Percentiles rank a stretch among this genome's conserved stretches.
phyloP scores from a whole-genome alignment of 75 land plant genomes.

The Pinus tabuliformis region DNA sequence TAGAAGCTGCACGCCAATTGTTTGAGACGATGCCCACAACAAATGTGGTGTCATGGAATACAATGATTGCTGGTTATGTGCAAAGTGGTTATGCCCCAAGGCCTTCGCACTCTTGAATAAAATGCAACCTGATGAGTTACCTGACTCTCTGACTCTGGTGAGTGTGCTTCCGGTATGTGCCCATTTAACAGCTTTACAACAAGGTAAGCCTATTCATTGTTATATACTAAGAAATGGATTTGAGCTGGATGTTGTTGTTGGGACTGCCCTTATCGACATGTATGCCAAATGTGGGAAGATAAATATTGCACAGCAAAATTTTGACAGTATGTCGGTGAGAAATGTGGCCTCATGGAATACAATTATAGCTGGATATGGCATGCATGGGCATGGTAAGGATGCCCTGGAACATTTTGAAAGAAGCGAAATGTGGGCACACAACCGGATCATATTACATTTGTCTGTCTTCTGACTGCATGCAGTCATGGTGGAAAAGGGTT shows the following conservation, averaged over 20 bases:
- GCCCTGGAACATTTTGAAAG: slow-evolving; percentile 37
- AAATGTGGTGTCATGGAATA: slow-evolving; percentile 55
- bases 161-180: slow-evolving; percentile 53
- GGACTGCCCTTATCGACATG: slow-evolving; percentile 44
- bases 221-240: slow-evolving; percentile 36
- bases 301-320: slow-evolving; percentile 19
- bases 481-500: background rate
- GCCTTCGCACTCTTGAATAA: slow-evolving; percentile 32
- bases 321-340: slow-evolving; percentile 23
- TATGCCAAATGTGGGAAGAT: slow-evolving; percentile 42
- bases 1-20: slow-evolving; percentile 26
- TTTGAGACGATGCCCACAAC: slow-evolving; percentile 43
- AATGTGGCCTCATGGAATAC: slow-evolving; percentile 51
- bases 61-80: slow-evolving; percentile 30
- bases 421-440: slow-evolving; percentile 25
- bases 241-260: slow-evolving; percentile 41
- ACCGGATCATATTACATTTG: slow-evolving; percentile 3
- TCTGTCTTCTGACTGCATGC: slow-evolving; percentile 13
- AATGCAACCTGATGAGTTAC: slow-evolving; percentile 36
- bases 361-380: slow-evolving; percentile 47
- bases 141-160: slow-evolving; percentile 43
- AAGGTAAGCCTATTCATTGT: slow-evolving; percentile 39
- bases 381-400: slow-evolving; percentile 23
- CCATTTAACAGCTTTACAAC: slow-evolving; percentile 8
- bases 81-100: slow-evolving; percentile 15